A percentile compares a stretch with the other conserved stretches of the same genome.
These are phyloP conservation scores for Scedosporium apiospermum DNA, from an alignment of 2,329 filamentous ascomycete genomes.

Conservation along the genomic window DNA sequence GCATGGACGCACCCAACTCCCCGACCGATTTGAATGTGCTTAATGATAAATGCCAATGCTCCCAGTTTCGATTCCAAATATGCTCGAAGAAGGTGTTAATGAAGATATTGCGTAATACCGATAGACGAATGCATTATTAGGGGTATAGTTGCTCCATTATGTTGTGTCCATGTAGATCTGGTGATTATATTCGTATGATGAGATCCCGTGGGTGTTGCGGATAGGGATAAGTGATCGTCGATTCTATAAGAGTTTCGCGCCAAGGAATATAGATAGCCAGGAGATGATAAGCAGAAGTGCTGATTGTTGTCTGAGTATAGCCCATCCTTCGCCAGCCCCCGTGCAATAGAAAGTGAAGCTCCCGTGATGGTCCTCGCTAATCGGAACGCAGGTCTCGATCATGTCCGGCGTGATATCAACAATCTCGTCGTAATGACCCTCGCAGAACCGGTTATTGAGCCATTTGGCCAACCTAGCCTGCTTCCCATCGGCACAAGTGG, in stretches of 20 bases:
- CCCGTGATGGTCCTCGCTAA: conserved; percentile 3
- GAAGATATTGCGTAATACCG: too few species aligned
- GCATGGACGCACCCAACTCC: too few species aligned
- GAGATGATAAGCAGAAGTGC: not conserved
- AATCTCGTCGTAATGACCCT: conserved; percentile 63
- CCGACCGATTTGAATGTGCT: too few species aligned
- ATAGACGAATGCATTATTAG: too few species aligned
- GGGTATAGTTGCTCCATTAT: too few species aligned
- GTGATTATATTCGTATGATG: too few species aligned
- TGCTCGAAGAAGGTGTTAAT: too few species aligned
- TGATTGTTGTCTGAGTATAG: not conserved
- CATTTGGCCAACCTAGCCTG: conserved; percentile 17
- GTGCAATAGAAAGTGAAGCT: conserved; percentile 2
- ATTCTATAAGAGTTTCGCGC: not conserved
- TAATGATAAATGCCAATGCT: too few species aligned
- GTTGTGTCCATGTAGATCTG: too few species aligned
- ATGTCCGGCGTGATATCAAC: conserved; percentile 31
- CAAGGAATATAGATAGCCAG: not conserved
- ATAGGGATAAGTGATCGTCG: not conserved
- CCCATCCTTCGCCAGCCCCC: not conserved
- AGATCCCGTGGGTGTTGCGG: too few species aligned
- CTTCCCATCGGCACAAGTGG: conserved; percentile 9
- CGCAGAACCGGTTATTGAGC: conserved; percentile 55
- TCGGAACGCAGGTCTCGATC: conserved; percentile 8
- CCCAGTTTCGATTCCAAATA: too few species aligned